Evolutionary conservation across 169 alveolate species (phyloP).

Genomic region (Plasmodium reichenowi): DNA sequence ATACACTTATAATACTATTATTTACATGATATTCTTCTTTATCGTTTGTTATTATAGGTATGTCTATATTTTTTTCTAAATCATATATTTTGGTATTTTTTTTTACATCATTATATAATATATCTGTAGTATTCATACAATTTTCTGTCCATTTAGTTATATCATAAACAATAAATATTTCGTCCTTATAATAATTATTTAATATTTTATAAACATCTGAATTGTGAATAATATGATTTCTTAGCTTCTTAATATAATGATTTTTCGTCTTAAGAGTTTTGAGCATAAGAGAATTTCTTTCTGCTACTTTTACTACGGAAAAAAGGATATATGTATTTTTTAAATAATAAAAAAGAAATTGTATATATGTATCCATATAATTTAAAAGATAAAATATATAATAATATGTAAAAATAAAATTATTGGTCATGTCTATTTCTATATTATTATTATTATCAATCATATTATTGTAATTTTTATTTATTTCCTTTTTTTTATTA

Average conservation of each 20-base stretch:
- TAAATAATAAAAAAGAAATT: slow-evolving; percentile 27
- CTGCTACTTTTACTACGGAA: slow-evolving; percentile 57
- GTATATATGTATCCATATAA: background rate
- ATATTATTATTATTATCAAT: background rate
- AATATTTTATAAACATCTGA: slow-evolving; percentile 39
- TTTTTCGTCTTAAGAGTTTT: slow-evolving; percentile 36
- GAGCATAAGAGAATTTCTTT: slow-evolving; percentile 32
- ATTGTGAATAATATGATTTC: slow-evolving; percentile 54
- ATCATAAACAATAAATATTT: slow-evolving; percentile 37
- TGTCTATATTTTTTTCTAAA: background rate
- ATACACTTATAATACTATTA: slow-evolving; percentile 19
- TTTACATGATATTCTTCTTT: background rate
- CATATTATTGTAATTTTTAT: background rate
- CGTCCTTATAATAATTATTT: slow-evolving; percentile 44
- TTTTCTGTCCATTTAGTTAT: slow-evolving; percentile 52
- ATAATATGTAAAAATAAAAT: background rate
- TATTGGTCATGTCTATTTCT: background rate
- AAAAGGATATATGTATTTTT: slow-evolving; percentile 17
- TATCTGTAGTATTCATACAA: slow-evolving; percentile 29
- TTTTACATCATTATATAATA: slow-evolving; percentile 14
- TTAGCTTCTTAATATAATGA: slow-evolving; percentile 39
- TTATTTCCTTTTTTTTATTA: background rate
- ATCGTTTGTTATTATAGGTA: background rate
- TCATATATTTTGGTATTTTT: background rate
- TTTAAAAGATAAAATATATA: background rate